Base-by-base conservation (phyloP, 2,329 filamentous ascomycete genomes). In the Chaetomium sp. region DNA sequence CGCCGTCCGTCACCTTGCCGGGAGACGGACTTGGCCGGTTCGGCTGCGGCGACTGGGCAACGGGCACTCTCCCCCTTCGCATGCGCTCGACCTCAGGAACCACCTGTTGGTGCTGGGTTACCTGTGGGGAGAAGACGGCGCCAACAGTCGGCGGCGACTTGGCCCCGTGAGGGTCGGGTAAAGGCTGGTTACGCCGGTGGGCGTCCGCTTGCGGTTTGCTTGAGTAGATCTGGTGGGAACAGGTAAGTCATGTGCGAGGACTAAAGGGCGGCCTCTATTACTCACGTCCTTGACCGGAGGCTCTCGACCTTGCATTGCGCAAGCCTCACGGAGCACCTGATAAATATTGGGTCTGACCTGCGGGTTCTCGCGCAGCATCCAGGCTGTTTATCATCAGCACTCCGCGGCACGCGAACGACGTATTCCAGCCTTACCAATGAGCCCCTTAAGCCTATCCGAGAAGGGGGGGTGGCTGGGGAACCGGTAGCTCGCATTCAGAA, bases 61-160 rank as follows among this genome's bases (percentile, higher is more conserved):
- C 76, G 27, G 82, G 78, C 21, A 93, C 90, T 67, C 92, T 84
- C 4, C 95, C 95, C 78, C 95, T 86, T 66, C 95, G 87, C 95
- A 98, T 98, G 0, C 94, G 95, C 45, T 91, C 88, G 67, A 99
- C 92, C 27, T 97, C 92, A 9, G 95, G 95, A 62, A 98, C 88
- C 9, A 84, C 81, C 70, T 90, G 86, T 61, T 90, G 86, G 70
- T 90, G 85, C 63, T 90, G 86, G 29, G 87, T 80, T 2, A 90
- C 21, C 27, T 68, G 87, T n/a, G 90, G 87, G 6, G 92, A 87
- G 72, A 94, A 94, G 19, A 93, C 88, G 12, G 94, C 89, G 9
- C 94, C 93, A 35, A 96, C 87, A 35, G 87, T 82, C 5, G 89
- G 85, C 33, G 86, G 80, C 21, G 85, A 78, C 56, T 81, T 76